Conservation (phyloP, 805 yeast species). For the Debaryomyces tyrocola region DNA sequence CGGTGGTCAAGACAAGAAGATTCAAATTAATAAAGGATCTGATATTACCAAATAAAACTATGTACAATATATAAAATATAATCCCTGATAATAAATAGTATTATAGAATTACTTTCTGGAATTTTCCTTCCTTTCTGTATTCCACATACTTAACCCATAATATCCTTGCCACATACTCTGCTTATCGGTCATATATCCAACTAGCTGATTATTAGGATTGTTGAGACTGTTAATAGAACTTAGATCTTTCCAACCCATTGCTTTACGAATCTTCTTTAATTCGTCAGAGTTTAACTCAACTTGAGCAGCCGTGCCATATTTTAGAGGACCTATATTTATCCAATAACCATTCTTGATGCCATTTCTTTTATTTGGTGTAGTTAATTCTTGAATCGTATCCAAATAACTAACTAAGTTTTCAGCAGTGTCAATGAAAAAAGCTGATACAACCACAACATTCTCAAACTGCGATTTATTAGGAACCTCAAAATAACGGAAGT, state of each 20-base stretch:
- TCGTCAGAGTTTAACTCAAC: conserved; percentile 78
- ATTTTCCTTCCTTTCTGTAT: conserved; percentile 36
- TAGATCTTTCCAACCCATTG: conserved; percentile 61
- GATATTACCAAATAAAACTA: conserved; percentile 19
- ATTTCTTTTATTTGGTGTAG: conserved; percentile 8
- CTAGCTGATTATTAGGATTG: conserved; percentile 25
- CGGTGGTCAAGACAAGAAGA: conserved; percentile 92
- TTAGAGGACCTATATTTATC: conserved; percentile 91
- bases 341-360: conserved; percentile 55
- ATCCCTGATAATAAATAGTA: conserved; percentile 1
- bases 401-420: conserved; percentile 79
- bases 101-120: neutral
- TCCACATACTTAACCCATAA: conserved; percentile 66
- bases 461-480: conserved; percentile 30
- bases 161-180: conserved; percentile 75
- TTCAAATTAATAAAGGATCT: conserved; percentile 69
- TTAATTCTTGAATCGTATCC: conserved; percentile 48
- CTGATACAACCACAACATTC: conserved; percentile 58
- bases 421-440: conserved; percentile 90
- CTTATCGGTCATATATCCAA: conserved; percentile 67
- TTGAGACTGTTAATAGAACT: conserved; percentile 10
- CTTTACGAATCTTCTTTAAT: conserved; percentile 47
- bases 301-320: conserved; percentile 84
- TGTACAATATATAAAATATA: conserved; percentile 5
- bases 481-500: conserved; percentile 58